Evolutionary conservation across 2,329 filamentous ascomycete species (phyloP), one percentile per base, ranked within the genome.

Genomic region (Clarireedia homoeocarpa): DNA sequence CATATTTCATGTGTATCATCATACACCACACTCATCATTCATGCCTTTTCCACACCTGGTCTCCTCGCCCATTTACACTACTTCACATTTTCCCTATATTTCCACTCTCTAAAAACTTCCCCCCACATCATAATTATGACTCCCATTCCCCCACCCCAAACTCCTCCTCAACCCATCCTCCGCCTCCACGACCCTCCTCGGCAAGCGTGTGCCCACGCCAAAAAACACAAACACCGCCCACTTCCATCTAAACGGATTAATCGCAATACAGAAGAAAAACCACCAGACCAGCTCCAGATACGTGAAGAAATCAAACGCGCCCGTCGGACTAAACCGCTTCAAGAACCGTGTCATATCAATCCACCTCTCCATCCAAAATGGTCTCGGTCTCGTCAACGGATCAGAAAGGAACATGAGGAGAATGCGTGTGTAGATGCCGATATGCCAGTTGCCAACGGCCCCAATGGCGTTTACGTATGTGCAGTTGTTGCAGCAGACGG

Each of bases 221-320:
- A 86, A 86, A 64, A 95, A 84, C 15, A 95, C 88, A 67, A 95
- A 95, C 0, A 84, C 68, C 0, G 85, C 88, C 90, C 89, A 95
- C 74, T 95, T 95, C 89, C 89, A 95, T 7, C 89, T 75, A 71
- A 95, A 95, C 0, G 90, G 90, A 67, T 95, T 95, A 64, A 94
- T 79, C 4, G 79, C 73, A 44, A 92, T 83, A 56, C 86, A 86
- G 66, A 94, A 95, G 5, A 83, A 69, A 62, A 92, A 94, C 90
- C 89, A 95, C 76, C 88, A 95, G 4, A 94, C 67, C 51, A 95
- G 73, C 71, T 95, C 90, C 0, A 87, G 78, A 65, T 95, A 95
- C 0, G 90, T 95, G 69, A 95, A 94, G 73, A 95, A 95, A 68
- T 95, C 89, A 65, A 95, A 92, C 0, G 89, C 88, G 0, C 81